A percentile compares a stretch with the other conserved stretches of the same genome.
These are phyloP conservation scores for Lodderomyces metapsilosis DNA, from an alignment of 1,139 yeast species.

Conservation along the genomic window DNA sequence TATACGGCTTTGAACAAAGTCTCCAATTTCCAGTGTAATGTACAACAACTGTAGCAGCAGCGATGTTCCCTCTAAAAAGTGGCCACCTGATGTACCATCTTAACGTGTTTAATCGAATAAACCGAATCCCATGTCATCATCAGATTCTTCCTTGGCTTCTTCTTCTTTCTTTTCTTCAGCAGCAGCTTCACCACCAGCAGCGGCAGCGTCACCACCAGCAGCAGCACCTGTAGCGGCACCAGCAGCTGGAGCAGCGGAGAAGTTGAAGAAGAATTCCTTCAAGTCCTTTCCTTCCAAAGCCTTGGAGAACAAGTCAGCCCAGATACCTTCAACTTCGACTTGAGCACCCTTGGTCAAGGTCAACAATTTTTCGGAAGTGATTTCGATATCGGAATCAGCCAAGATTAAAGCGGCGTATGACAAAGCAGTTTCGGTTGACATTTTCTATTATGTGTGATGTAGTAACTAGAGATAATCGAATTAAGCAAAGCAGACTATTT, in stretches of 20 bases:
- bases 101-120: conserved; percentile 63
- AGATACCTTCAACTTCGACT: conserved; percentile 55
- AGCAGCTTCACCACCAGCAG: conserved; percentile 51
- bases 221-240: conserved; percentile 60
- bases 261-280: conserved; percentile 73
- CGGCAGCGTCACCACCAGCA: conserved; percentile 57
- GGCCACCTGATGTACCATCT: background rate
- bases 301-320: conserved; percentile 82
- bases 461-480: conserved; percentile 44
- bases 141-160: conserved; percentile 58
- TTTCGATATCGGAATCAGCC: conserved; percentile 81
- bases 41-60: background rate
- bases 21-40: background rate
- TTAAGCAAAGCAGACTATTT: conserved; percentile 70
- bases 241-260: conserved; percentile 68
- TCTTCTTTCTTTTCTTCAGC: conserved; percentile 58
- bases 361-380: conserved; percentile 72
- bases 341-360: conserved; percentile 56
- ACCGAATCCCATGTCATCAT: conserved; percentile 84
- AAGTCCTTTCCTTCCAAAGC: conserved; percentile 79
- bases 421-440: conserved; percentile 82
- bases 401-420: conserved; percentile 88
- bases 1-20: background rate
- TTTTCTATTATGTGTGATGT: conserved; percentile 25
- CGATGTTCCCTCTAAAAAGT: background rate